These are phyloP conservation scores for Populus nigra DNA, from an alignment of 345 rosid genomes.

Conservation along the genomic window DNA sequence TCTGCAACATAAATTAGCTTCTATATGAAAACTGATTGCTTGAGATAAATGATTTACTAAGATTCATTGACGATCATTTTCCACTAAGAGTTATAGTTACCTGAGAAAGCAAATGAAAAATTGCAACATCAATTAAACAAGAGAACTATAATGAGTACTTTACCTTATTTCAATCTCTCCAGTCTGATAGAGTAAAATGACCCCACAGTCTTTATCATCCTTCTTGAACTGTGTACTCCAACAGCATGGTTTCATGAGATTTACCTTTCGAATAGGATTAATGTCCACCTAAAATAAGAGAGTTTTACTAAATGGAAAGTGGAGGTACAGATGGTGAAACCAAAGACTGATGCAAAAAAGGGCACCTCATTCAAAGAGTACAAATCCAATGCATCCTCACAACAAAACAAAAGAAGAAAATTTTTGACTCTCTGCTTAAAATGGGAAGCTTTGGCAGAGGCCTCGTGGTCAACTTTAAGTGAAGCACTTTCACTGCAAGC, in stretches of 20 bases:
- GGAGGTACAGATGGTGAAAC: conserved; percentile 12
- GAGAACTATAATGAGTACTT: background rate
- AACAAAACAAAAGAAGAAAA: conserved; percentile 54
- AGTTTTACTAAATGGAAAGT: conserved; percentile 29
- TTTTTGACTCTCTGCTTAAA: conserved; percentile 30
- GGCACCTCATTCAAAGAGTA: conserved; percentile 22
- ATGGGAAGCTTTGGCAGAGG: conserved; percentile 34
- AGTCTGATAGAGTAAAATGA: conserved; percentile 60
- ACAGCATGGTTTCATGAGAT: conserved; percentile 60
- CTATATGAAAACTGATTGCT: background rate
- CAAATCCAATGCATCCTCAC: conserved; percentile 55
- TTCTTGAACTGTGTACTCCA: conserved; percentile 66
- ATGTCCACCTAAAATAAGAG: conserved; percentile 49
- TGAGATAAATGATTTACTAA: background rate
- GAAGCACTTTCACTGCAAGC: conserved; percentile 31
- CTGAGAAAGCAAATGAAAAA: background rate
- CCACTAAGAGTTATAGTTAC: background rate
- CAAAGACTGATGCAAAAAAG: conserved; percentile 1
- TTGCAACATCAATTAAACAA: background rate
- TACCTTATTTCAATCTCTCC: conserved; percentile 81
- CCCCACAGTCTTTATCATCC: conserved; percentile 48
- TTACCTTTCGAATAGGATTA: conserved; percentile 44
- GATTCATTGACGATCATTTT: background rate
- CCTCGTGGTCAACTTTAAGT: conserved; percentile 30
- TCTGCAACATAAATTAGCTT: conserved; percentile 43